phyloP scores from a whole-genome alignment of 257 asterid genomes.

The Phtheirospermum japonicum region DNA sequence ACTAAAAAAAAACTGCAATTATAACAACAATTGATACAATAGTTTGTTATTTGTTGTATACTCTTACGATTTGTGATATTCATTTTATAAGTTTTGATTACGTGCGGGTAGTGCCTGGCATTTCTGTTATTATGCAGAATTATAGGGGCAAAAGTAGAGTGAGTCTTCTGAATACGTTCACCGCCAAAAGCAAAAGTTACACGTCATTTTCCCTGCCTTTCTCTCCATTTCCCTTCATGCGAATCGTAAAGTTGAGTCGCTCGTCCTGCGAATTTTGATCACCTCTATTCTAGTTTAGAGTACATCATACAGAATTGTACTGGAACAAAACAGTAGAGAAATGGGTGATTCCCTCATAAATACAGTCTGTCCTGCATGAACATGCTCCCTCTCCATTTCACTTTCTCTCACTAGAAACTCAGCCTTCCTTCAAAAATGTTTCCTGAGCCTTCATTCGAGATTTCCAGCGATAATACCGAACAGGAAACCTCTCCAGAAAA shows the following conservation, averaged over 20 bases:
- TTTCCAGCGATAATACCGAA: slow-evolving; percentile 7
- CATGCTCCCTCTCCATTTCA: not conserved
- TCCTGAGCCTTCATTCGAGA: slow-evolving; percentile 8
- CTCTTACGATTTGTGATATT: no score
- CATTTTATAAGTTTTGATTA: no score
- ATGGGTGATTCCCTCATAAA: slow-evolving; percentile 8
- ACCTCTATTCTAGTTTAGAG: slow-evolving; percentile 8
- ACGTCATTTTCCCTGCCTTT: slow-evolving; percentile 26
- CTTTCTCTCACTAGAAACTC: slow-evolving; percentile 26
- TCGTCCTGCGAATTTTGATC: not conserved
- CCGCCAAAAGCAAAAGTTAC: slow-evolving; percentile 26
- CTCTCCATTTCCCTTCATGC: slow-evolving; percentile 22
- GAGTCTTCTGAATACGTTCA: no score
- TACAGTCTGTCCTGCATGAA: slow-evolving; percentile 26
- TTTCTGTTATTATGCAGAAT: no score
- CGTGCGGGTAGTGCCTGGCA: no score
- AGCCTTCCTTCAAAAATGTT: slow-evolving; percentile 29
- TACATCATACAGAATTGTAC: slow-evolving; percentile 18
- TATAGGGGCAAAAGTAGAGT: no score
- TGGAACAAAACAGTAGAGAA: slow-evolving; percentile 29
- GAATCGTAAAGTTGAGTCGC: not conserved
- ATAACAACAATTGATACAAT: no score
- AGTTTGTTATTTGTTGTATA: no score
- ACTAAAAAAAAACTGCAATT: no score
- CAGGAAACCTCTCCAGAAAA: slow-evolving; percentile 18